Conservation (phyloP, 1,139 yeast species). For the Protomyces pachydermus region DNA sequence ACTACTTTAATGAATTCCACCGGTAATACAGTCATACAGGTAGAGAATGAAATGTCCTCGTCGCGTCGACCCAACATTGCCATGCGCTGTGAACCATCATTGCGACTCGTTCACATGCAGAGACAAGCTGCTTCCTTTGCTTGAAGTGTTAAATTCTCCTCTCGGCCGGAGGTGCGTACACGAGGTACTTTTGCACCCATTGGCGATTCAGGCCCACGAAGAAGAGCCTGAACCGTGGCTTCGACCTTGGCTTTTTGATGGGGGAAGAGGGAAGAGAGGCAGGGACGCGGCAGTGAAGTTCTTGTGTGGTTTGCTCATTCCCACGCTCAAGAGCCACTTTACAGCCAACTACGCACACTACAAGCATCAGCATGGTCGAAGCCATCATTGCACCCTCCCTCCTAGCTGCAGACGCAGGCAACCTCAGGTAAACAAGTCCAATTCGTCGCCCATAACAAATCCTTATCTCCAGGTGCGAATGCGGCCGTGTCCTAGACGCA, state of each 20-base stretch:
- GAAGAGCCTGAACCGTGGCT: constrained; percentile 27
- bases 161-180: constrained; percentile 13
- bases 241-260: constrained; percentile 22
- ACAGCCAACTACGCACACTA: background rate
- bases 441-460: constrained; percentile 52
- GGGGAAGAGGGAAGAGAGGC: background rate
- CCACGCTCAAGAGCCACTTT: background rate
- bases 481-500: constrained; percentile 69
- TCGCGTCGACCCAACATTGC: constrained; percentile 28
- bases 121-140: constrained; percentile 26
- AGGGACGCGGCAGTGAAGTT: background rate
- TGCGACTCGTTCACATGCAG: constrained; percentile 22
- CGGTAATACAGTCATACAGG: background rate
- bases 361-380: constrained; percentile 23
- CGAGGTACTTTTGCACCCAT: background rate
- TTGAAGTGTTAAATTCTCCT: constrained; percentile 10
- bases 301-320: background rate
- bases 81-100: constrained; percentile 1
- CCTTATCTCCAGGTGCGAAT: constrained; percentile 67
- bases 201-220: constrained; percentile 26
- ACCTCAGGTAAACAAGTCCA: background rate
- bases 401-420: constrained; percentile 55
- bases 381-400: constrained; percentile 94
- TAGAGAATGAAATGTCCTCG: constrained; percentile 12
- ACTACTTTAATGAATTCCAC: background rate